Evolutionary conservation across 495 filamentous ascomycete genomes (phyloP), one percentile per base, ranked within the genome.

Genomic region (Lindgomyces ingoldianus): DNA sequence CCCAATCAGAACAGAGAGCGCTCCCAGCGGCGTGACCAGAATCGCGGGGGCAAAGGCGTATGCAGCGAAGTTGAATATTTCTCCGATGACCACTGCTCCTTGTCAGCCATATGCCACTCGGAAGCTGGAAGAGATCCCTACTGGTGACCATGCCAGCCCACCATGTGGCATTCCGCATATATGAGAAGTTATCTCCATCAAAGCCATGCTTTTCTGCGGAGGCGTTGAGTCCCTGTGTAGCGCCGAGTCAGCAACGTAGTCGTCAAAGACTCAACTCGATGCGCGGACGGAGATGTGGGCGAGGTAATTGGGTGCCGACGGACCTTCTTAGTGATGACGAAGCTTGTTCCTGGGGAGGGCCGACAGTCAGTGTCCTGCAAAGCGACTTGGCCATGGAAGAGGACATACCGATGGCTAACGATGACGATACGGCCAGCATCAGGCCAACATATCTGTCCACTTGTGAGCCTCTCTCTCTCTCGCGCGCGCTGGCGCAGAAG

Each of bases 41-140:
- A 98, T 98, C 3, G 94, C 94, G 39, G 94, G 94, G 63, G 94
- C 94, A 77, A 97, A 98, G 1, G 94, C 94, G 74, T 98, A 98
- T 59, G 94, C 94, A 25, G 92, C 91, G 74, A 98, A 98, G 74
- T 98, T 98, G 74, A 89, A 91, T 50, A 94, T 81, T 77, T 98
- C 94, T 64, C 94, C 94, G 39, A 89, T 73, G 41, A 88, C 80
- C 79, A 96, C 89, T 81, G 85, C 79, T 89, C 68, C 9, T 58
- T n/a, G 60, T 73, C 41, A 55, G 62, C 53, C 27, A 42, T 49
- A 24, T 57, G 25, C 46, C 24, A 33, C 41, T 26, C n/a, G 16
- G 22, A 11, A 12, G 22, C 22, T 12, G 6, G 8, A n/a, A 53
- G 36, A 18, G 21, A 46, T 25, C 24, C 67, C 72, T 87, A 96